Conservation (phyloP, 164 flowering plant species). For the Hamamelis virginiana region DNA sequence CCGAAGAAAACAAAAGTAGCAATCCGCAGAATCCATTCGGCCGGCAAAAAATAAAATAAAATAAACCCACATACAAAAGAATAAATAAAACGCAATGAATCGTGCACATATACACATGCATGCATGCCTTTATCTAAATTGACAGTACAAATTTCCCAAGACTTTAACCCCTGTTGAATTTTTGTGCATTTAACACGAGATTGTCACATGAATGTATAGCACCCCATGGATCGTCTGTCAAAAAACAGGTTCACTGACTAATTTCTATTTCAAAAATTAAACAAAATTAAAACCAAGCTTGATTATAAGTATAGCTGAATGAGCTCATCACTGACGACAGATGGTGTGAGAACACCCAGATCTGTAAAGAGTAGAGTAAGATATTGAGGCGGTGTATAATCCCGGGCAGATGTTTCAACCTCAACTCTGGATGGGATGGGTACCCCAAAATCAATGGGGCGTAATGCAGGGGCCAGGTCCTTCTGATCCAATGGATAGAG, state of each 20-base stretch:
- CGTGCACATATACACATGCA: too few species aligned
- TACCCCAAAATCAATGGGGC: conserved; percentile 92
- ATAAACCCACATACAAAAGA: too few species aligned
- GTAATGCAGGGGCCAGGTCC: conserved; percentile 85
- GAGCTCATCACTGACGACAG: conserved; percentile 96
- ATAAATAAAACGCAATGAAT: too few species aligned
- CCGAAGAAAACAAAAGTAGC: too few species aligned
- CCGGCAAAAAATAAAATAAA: too few species aligned
- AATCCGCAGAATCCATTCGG: too few species aligned
- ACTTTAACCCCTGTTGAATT: too few species aligned
- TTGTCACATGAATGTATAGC: not conserved
- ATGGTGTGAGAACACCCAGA: conserved; percentile 92
- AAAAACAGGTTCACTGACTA: not conserved
- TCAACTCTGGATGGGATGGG: conserved; percentile 88
- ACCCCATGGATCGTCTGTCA: not conserved
- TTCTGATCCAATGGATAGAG: conserved; percentile 94
- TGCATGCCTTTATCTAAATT: too few species aligned
- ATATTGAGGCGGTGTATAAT: conserved; percentile 96
- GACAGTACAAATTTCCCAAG: too few species aligned
- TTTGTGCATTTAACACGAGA: not conserved
- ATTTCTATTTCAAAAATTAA: not conserved
- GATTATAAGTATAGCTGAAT: conserved; percentile 80
- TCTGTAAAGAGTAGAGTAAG: conserved; percentile 93
- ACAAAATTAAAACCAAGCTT: not conserved
- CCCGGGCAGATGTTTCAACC: conserved; percentile 92